Base-by-base conservation (phyloP, 2,329 filamentous ascomycete genomes). In the Ambrosiella xylebori region DNA sequence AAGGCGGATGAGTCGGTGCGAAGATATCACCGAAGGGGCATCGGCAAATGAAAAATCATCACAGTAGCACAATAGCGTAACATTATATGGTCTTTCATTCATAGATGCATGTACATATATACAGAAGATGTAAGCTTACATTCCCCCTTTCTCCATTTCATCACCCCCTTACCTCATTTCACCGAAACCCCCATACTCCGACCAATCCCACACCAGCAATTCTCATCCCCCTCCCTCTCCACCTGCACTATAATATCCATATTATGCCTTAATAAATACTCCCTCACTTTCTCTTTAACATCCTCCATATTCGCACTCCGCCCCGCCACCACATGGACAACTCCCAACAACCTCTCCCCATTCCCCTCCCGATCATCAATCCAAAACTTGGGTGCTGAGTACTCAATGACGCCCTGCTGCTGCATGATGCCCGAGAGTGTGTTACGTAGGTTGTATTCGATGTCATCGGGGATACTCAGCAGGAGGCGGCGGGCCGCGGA, bases 341-440 rank as follows among this genome's bases (percentile, higher is more conserved):
- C 84, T 1, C 91, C 91, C 11, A 90, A 72, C 1, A 96, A 76
- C 62, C 74, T 79, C 59, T 75, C 73, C 1, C 69, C 71, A 40
- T 47, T 40, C 11, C 41, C 36, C 8, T 54, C 36, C 9, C 78
- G 72, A 61, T 95, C 89, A 64, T 94, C 88, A 12, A 93, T 73
- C 93, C 93, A 98, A 66, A 97, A 96, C 65, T 89, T 85, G 7
- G 91, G 90, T 1, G 86, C 87, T 0, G 85, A 78, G 65, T 96
- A 97, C 56, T 85, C 84, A 0, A 85, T 83, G 0, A 98, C 91
- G 0, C 91, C 93, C 38, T 86, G 78, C 61, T 97, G 74, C 54
- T 85, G 84, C 53, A 84, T 82, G 7, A 98, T 82, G 5, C 90
- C 90, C 1, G 88, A 85, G 8, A 98, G 75, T 0, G 85, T 86